Percentiles rank a stretch among this genome's conserved stretches.
These are phyloP conservation scores for Dinochytrium kinnereticum DNA, from an alignment of 371 early-diverging fungal species.

Conservation along the genomic window DNA sequence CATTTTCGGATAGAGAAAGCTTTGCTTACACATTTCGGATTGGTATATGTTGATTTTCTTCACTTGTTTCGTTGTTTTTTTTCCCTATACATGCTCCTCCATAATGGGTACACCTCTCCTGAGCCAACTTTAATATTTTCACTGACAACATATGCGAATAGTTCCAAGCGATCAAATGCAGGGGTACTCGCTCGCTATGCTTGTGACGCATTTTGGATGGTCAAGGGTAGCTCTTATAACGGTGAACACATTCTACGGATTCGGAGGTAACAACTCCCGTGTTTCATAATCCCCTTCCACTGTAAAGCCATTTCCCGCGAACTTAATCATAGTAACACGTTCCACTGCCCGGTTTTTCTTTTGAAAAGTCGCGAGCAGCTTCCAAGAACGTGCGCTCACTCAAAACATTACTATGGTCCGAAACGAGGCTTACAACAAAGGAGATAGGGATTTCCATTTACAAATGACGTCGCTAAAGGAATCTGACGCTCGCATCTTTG, in stretches of 20 bases:
- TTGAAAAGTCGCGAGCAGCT: not conserved
- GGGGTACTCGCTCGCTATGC: not conserved
- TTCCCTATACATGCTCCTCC: not conserved
- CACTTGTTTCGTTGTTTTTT: not conserved
- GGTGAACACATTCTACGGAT: not conserved
- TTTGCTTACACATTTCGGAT: not conserved
- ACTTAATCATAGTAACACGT: too few relatives aligned
- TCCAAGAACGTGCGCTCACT: not conserved
- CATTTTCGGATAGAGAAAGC: not conserved
- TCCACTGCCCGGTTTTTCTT: too few relatives aligned
- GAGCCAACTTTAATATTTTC: too few relatives aligned
- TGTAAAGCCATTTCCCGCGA: too few relatives aligned
- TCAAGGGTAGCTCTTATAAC: not conserved
- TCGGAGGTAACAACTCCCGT: not conserved
- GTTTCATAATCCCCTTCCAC: not conserved
- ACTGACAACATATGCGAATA: not conserved
- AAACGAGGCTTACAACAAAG: constrained; percentile 20
- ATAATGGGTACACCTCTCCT: too few relatives aligned
- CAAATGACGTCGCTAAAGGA: constrained; percentile 1
- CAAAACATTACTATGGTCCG: constrained; percentile 10
- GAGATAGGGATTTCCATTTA: not conserved
- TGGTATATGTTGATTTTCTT: not conserved
- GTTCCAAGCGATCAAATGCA: constrained; percentile 13
- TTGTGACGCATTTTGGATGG: constrained; percentile 10
- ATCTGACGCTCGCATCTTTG: constrained; percentile 11